Base-by-base conservation (phyloP, 2,329 filamentous ascomycete genomes). In the Pseudopyricularia javanii region DNA sequence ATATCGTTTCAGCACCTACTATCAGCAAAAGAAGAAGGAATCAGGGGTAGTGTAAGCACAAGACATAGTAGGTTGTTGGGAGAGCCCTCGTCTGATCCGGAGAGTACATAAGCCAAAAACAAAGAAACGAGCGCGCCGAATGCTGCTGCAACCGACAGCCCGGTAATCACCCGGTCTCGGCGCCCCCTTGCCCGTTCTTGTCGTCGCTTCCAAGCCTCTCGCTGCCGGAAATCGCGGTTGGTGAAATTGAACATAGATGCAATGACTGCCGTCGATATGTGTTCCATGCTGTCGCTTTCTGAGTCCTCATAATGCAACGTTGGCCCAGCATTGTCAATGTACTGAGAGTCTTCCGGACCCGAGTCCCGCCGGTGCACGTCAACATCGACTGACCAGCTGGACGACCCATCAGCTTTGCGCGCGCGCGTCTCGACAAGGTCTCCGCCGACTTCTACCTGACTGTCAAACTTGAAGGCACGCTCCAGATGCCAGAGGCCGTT, bases 1-100 rank as follows among this genome's bases (percentile, higher is more conserved):
- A 60, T 80, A 79, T 58, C 67, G 74, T 34, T 76, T 80, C 74
- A 74, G 71, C 53, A 75, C 73, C 3, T 77, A 75, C 55, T 76
- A 76, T 56, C 64, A 68, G 52, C 24, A 61, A 56, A 56, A 61
- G 58, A 63, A 60, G 59, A 56, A 55, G 47, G 55, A 59, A 34
- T 20, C 61, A 4, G 4, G 5, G 28, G 28, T 4, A 30, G 9
- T 9, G 28, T 30, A 9, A 30, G 28, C 9, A 30, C 5, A 9
- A 30, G 28, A 5, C 9, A 9, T 30, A 9, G 28, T 9, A 30
- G 28, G 28, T 9, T 9, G 28, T 30, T 30, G 28, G 28, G 9
- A 9, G 28, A 30, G 28, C 28, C 28, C 28, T n/a, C n/a, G n/a
- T 20, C 40, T 45, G 20, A 7, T 3, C 17, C 24, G 15, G 40